A percentile compares a stretch with the other conserved stretches of the same genome.
phyloP scores from a whole-genome alignment of 2,329 filamentous ascomycete species.

The Tolypocladium tundrense region DNA sequence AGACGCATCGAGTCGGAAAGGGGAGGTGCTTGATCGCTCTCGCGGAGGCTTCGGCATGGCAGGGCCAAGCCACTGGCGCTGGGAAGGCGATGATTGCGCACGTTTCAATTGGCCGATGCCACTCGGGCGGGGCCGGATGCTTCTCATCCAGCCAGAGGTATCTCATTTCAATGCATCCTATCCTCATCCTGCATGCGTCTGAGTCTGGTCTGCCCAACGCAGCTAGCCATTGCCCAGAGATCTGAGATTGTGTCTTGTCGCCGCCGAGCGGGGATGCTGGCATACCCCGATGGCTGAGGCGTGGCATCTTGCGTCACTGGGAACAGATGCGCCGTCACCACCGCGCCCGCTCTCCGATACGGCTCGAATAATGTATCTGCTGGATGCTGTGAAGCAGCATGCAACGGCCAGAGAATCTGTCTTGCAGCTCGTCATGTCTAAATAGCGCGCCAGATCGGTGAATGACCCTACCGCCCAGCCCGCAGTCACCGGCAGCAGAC shows the following conservation, averaged over 20 bases:
- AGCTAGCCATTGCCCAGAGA: background rate
- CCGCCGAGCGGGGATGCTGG: background rate
- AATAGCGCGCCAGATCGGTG: background rate
- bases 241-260: background rate
- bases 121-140: background rate
- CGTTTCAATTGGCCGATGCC: background rate
- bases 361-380: too few relatives aligned
- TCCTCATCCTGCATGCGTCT: background rate
- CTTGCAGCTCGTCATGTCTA: background rate
- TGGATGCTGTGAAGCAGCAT: background rate
- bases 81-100: background rate
- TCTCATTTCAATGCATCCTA: background rate
- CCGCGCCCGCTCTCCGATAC: background rate
- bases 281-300: background rate
- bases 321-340: background rate
- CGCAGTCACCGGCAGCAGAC: background rate
- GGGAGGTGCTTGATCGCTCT: background rate
- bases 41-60: background rate
- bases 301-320: background rate
- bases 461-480: background rate
- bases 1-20: background rate
- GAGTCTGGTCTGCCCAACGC: too few relatives aligned
- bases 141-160: background rate
- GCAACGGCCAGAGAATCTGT: background rate
- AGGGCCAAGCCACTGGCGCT: background rate